Conservation (phyloP, 441 rosid genomes). For the Pelargonium citronellum region DNA sequence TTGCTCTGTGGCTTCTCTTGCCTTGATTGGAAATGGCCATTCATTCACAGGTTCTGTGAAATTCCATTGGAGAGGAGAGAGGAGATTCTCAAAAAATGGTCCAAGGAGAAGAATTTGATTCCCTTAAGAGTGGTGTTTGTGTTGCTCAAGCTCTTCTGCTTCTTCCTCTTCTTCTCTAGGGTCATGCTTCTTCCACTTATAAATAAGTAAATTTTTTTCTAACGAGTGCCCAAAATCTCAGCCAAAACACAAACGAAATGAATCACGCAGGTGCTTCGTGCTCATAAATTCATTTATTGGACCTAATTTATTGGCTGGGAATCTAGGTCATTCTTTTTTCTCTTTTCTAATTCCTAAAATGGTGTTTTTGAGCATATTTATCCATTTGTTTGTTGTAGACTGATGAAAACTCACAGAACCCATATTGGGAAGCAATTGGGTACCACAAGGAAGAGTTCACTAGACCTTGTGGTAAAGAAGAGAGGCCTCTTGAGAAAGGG, state of each 20-base stretch:
- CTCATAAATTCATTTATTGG: too few species aligned
- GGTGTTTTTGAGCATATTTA: too few species aligned
- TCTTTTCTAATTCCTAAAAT: too few species aligned
- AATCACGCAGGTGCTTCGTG: too few species aligned
- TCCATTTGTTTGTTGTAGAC: not conserved
- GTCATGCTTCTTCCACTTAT: not conserved
- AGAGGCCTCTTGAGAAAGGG: conserved; percentile 48
- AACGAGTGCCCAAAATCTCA: too few species aligned
- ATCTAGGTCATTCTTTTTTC: too few species aligned
- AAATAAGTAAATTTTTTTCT: not conserved
- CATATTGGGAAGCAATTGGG: conserved; percentile 24
- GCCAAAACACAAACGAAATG: too few species aligned
- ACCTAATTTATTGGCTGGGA: too few species aligned
- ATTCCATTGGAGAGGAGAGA: conserved; percentile 19
- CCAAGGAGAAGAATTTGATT: conserved; percentile 13
- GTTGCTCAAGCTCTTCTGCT: conserved; percentile 17
- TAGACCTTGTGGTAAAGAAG: not conserved
- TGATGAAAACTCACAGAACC: conserved; percentile 15
- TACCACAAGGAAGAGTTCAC: not conserved
- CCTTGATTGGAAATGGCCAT: conserved; percentile 3
- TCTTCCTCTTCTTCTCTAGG: conserved; percentile 20
- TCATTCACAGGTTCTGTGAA: conserved; percentile 15
- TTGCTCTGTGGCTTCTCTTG: conserved; percentile 21
- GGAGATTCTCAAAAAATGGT: conserved; percentile 17
- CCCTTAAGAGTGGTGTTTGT: conserved; percentile 20